Evolutionary conservation across 2,329 filamentous ascomycete species (phyloP), one percentile per base, ranked within the genome.

Genomic region (Colletotrichum cuscutae): DNA sequence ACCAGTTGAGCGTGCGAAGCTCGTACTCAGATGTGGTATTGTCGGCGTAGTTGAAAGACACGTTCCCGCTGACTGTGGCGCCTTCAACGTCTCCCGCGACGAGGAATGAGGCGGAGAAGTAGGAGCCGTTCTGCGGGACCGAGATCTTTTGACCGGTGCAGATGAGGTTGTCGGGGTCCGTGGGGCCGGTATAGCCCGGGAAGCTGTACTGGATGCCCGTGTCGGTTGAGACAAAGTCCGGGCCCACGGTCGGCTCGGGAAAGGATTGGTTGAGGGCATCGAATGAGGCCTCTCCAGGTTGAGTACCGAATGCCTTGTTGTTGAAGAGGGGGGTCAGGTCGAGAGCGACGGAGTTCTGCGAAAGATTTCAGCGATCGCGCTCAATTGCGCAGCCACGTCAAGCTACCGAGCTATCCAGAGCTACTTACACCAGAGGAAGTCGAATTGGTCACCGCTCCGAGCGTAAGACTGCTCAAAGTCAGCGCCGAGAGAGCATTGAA

Each of bases 301-400:
- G 79, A 0, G 80, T 80, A 3, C 84, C 84, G 71, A 88, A 87
- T 1, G 79, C 86, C 68, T 85, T 86, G 76, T 87, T 87, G 78
- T 88, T 86, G 78, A 84, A 85, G 30, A 49, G 22, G 2, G 66
- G 2, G 7, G 54, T 49, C 19, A 72, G 32, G 19, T 72, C 60
- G 13, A 72, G 46, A 4, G 65, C 30, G 1, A 72, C 32, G 9
- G 65, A 64, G 11, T 53, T 24, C 69, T 72, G 24, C 13, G 4
- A 11, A 26, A 46, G 3, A n/a, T 11, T 56, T 64, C 5, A 26
- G 5, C 7, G 42, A 49, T 19, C 19, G 15, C 8, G 7, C 15
- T 49, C 42, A 49, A 22, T 49, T 49, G 42, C 42, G 19, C 42
- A 22, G 15, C 42, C 19, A 49, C 6, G 9, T 8, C 11, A 28